Evolutionary conservation across 768 basidiomycete species (phyloP).

Genomic region (Amanita pseudoporphyria): DNA sequence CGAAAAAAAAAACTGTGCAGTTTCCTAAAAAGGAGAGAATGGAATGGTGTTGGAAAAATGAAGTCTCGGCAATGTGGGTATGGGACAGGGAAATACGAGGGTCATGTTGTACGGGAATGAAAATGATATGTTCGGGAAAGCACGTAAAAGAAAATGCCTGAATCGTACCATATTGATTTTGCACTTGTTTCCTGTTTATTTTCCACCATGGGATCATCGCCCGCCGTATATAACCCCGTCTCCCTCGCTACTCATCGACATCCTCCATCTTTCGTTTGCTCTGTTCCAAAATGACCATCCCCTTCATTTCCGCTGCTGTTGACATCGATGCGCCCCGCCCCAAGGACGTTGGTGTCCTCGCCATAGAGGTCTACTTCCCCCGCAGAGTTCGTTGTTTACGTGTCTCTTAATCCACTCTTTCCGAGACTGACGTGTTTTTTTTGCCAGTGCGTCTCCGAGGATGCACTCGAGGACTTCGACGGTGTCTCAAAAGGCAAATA

Average conservation of each 20-base stretch:
- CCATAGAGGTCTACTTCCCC: conserved; percentile 92
- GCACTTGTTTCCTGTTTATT: conserved; percentile 23
- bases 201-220: conserved; percentile 21
- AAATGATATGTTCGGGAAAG: too few relatives aligned
- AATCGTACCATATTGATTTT: conserved; percentile 40
- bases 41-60: too few relatives aligned
- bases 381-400: conserved; percentile 51
- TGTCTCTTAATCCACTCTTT: conserved; percentile 4
- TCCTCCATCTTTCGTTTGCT: conserved; percentile 8
- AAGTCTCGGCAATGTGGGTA: not conserved
- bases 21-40: too few relatives aligned
- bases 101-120: not conserved
- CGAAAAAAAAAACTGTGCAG: too few relatives aligned
- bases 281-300: conserved; percentile 30
- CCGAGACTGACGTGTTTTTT: conserved; percentile 6
- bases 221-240: conserved; percentile 25
- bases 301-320: conserved; percentile 22
- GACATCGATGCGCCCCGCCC: conserved; percentile 51
- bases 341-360: conserved; percentile 90
- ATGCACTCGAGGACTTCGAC: conserved; percentile 89
- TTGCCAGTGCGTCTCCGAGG: conserved; percentile 85
- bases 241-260: conserved; percentile 4
- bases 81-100: too few relatives aligned
- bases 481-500: conserved; percentile 95
- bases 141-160: too few relatives aligned